phyloP scores from a whole-genome alignment of 352 stramenopile genomes.

The Blastocystis sp. region DNA sequence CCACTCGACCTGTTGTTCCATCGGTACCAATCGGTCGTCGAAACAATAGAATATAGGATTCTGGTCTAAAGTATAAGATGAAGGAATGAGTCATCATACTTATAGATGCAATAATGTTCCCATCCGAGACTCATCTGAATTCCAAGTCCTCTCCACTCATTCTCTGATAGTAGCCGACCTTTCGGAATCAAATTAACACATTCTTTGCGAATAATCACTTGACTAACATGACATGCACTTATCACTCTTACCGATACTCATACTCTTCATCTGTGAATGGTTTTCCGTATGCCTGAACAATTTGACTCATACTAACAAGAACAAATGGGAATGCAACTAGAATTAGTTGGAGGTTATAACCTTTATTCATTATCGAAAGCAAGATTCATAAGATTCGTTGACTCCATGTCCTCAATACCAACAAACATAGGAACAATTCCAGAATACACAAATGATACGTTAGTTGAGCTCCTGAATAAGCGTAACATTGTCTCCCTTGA shows the following conservation, averaged over 20 bases:
- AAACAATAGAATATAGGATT: conserved; percentile 42
- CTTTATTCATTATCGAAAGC: too few relatives aligned
- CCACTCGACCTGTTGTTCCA: conserved; percentile 5
- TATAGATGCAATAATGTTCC: conserved; percentile 38
- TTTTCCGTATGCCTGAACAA: conserved; percentile 47
- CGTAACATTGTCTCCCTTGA: conserved; percentile 99
- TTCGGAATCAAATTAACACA: conserved; percentile 1
- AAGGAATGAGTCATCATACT: neutral
- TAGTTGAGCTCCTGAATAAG: conserved; percentile 76
- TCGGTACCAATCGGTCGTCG: conserved; percentile 11
- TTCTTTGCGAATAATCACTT: conserved; percentile 27
- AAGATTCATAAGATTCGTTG: neutral
- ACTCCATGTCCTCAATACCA: neutral
- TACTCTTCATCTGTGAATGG: conserved; percentile 41
- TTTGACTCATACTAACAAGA: neutral
- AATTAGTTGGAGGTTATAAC: too few relatives aligned
- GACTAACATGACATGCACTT: neutral
- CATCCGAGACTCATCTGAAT: conserved; percentile 47
- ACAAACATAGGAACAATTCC: neutral
- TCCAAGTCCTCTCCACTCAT: neutral
- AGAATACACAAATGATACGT: conserved; percentile 25
- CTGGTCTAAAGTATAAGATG: neutral
- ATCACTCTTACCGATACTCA: conserved; percentile 6
- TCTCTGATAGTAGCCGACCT: neutral
- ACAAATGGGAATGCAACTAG: neutral